phyloP scores from a whole-genome alignment of 768 basidiomycete genomes.

The Terana coerulea region DNA sequence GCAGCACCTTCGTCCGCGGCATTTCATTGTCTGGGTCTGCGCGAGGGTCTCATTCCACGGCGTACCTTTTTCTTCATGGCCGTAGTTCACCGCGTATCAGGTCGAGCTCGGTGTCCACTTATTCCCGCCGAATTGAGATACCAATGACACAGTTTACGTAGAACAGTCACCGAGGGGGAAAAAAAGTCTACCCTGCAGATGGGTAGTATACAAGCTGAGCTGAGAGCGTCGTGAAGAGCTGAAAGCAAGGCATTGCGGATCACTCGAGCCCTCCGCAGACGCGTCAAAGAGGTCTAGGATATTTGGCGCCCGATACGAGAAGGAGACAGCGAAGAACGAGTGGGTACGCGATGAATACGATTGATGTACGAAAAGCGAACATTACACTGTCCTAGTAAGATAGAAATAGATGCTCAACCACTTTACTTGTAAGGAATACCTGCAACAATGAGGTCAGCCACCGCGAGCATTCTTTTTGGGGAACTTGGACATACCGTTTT shows the following conservation, averaged over 20 bases:
- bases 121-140: no score
- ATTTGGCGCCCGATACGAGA: no score
- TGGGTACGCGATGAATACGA: no score
- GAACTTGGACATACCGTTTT: constrained; percentile 34
- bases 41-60: no score
- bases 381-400: no score
- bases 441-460: constrained; percentile 3
- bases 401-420: no score
- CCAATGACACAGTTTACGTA: neutral
- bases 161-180: neutral
- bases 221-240: constrained; percentile 9
- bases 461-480: constrained; percentile 19
- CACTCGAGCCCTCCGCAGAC: neutral
- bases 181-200: constrained; percentile 5
- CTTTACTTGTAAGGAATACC: constrained; percentile 36
- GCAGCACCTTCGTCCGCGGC: constrained; percentile 77
- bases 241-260: constrained; percentile 12
- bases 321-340: no score
- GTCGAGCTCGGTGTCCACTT: neutral
- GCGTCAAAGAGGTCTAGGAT: no score
- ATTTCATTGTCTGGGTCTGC: no score
- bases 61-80: constrained; percentile 36
- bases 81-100: neutral
- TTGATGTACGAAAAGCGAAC: no score
- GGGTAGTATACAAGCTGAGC: constrained; percentile 11